phyloP scores from a whole-genome alignment of 768 basidiomycete species.

The Trametes villosa region DNA sequence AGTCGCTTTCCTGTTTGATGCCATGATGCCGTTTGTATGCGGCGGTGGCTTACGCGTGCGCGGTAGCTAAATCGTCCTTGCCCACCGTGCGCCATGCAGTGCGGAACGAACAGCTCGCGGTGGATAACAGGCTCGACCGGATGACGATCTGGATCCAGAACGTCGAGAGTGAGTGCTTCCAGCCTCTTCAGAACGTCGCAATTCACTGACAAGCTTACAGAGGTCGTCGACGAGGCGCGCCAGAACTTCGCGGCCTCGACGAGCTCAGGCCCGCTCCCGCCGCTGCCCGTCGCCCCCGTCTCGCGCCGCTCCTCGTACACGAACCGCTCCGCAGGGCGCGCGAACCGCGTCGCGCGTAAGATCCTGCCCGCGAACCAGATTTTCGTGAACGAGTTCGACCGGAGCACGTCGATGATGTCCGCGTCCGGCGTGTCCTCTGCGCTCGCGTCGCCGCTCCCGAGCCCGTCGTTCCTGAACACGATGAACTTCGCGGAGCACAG shows the following conservation, averaged over 20 bases:
- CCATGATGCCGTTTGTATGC: neutral
- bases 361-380: slow-evolving; percentile 72
- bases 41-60: neutral
- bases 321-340: slow-evolving; percentile 44
- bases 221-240: slow-evolving; percentile 80
- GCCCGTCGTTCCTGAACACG: slow-evolving; percentile 20
- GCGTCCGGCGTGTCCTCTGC: too few species aligned
- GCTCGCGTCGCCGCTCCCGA: slow-evolving; percentile 17
- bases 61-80: slow-evolving; percentile 52
- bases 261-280: slow-evolving; percentile 52
- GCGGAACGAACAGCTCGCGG: slow-evolving; percentile 55
- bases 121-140: slow-evolving; percentile 61
- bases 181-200: neutral
- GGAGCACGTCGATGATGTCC: slow-evolving; percentile 34
- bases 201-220: slow-evolving; percentile 41
- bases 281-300: slow-evolving; percentile 64
- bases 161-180: slow-evolving; percentile 69
- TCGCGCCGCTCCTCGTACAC: slow-evolving; percentile 52
- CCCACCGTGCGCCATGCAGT: slow-evolving; percentile 58
- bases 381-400: slow-evolving; percentile 51
- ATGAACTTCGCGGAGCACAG: slow-evolving; percentile 22
- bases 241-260: slow-evolving; percentile 69
- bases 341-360: slow-evolving; percentile 63
- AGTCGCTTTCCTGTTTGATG: slow-evolving; percentile 12
- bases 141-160: slow-evolving; percentile 84